Evolutionary conservation across 176 grass and related monocot species (phyloP).

Genomic region (Ensete ventricosum): DNA sequence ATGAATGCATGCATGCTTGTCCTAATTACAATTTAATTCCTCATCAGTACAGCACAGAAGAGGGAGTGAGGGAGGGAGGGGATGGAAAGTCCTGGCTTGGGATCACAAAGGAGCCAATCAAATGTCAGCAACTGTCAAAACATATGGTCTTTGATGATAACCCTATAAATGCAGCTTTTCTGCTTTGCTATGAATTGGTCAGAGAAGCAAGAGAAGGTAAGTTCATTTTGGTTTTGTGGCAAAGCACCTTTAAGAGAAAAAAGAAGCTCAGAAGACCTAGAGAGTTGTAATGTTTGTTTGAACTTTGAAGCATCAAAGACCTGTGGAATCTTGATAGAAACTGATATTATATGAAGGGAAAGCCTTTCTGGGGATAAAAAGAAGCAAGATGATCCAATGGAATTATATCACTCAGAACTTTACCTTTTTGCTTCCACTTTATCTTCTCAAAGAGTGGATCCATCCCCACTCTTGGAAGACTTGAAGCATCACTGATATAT

Average conservation of each 20-base stretch:
- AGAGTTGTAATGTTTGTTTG: not conserved
- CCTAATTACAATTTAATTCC: too few species aligned
- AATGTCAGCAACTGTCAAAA: too few species aligned
- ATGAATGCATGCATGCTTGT: too few species aligned
- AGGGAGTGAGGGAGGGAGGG: too few species aligned
- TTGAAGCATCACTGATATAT: not conserved
- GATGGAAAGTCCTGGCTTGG: too few species aligned
- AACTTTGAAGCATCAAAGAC: not conserved
- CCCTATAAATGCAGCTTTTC: too few species aligned
- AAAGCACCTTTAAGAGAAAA: not conserved
- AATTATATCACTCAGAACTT: not conserved
- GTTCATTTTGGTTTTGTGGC: not conserved
- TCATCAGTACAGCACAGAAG: too few species aligned
- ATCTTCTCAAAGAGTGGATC: not conserved
- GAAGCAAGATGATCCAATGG: not conserved
- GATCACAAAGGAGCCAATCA: too few species aligned
- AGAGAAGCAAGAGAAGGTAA: not conserved
- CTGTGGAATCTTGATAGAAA: not conserved
- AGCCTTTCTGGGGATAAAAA: not conserved
- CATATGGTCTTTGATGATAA: too few species aligned
- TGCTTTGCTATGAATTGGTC: too few species aligned
- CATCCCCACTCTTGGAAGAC: not conserved
- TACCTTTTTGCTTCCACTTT: not conserved
- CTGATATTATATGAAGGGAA: not conserved
- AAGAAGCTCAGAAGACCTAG: not conserved